phyloP scores from a whole-genome alignment of 2,329 filamentous ascomycete genomes.

The Tolypocladium album region DNA sequence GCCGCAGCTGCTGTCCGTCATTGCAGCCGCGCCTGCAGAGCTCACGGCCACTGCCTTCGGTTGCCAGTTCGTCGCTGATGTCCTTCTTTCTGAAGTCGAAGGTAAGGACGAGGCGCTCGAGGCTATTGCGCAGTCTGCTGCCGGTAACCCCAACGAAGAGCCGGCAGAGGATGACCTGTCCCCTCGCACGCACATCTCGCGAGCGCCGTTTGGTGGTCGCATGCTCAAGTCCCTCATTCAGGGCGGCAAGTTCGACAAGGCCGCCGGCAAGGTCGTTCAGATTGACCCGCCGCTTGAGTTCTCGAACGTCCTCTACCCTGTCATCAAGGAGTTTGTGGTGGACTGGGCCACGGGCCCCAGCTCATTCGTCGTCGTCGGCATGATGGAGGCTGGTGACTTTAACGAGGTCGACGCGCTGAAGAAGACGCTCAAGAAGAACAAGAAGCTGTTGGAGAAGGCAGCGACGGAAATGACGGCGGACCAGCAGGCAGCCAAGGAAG shows the following conservation, averaged over 20 bases:
- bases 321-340: constrained; percentile 64
- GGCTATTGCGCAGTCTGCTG: constrained; percentile 55
- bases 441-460: constrained; percentile 58
- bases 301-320: constrained; percentile 67
- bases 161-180: constrained; percentile 29
- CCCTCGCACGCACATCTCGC: constrained; percentile 43
- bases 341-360: constrained; percentile 80
- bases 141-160: constrained; percentile 38
- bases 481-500: constrained; percentile 40
- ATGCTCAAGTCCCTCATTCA: constrained; percentile 88
- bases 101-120: constrained; percentile 67
- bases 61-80: constrained; percentile 75
- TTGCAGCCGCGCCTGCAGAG: constrained; percentile 55
- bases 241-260: constrained; percentile 75
- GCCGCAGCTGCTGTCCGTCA: constrained; percentile 62
- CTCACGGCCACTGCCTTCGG: constrained; percentile 71
- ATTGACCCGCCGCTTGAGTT: constrained; percentile 73
- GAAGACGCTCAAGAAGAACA: constrained; percentile 61
- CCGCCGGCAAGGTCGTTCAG: constrained; percentile 57
- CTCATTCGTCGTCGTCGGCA: constrained; percentile 73
- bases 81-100: constrained; percentile 64
- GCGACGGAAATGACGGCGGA: constrained; percentile 46
- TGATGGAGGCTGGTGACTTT: constrained; percentile 69
- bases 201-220: constrained; percentile 56
- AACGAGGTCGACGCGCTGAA: constrained; percentile 54